Conservation (phyloP, 768 basidiomycete genomes). For the Udeniomyces megalosporus region DNA sequence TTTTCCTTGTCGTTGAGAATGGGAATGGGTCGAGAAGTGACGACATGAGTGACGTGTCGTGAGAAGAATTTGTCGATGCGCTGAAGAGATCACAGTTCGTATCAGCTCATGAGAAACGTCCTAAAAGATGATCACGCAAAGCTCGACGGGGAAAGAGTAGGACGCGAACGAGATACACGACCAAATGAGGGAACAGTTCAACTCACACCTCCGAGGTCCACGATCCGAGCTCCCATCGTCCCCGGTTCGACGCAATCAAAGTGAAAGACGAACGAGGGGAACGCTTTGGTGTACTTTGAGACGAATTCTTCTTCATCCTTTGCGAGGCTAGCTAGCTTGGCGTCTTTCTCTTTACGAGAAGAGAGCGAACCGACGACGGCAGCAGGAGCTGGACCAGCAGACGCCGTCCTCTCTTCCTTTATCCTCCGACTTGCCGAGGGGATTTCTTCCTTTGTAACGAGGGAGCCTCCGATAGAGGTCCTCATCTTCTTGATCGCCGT, state of each 20-base stretch:
- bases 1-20: slow-evolving; percentile 17
- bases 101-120: no score
- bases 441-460: no score
- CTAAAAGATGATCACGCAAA: no score
- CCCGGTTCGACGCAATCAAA: slow-evolving; percentile 48
- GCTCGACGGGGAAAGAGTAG: neutral
- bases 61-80: slow-evolving; percentile 78
- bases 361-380: no score
- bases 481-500: no score
- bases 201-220: slow-evolving; percentile 60
- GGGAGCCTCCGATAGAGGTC: no score
- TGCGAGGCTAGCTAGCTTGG: slow-evolving; percentile 8
- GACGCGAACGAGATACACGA: neutral
- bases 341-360: slow-evolving; percentile 8
- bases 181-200: slow-evolving; percentile 19
- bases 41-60: slow-evolving; percentile 67
- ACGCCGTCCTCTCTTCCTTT: no score
- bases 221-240: slow-evolving; percentile 42
- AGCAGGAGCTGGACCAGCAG: no score
- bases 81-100: slow-evolving; percentile 33
- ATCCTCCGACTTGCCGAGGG: no score
- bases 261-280: slow-evolving; percentile 70
- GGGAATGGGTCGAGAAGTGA: slow-evolving; percentile 35
- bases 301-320: slow-evolving; percentile 49
- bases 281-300: slow-evolving; percentile 66